Percentiles rank a stretch among this genome's conserved stretches.
phyloP scores from a whole-genome alignment of 2,329 filamentous ascomycete genomes.

The Colletotrichum cuscutae region DNA sequence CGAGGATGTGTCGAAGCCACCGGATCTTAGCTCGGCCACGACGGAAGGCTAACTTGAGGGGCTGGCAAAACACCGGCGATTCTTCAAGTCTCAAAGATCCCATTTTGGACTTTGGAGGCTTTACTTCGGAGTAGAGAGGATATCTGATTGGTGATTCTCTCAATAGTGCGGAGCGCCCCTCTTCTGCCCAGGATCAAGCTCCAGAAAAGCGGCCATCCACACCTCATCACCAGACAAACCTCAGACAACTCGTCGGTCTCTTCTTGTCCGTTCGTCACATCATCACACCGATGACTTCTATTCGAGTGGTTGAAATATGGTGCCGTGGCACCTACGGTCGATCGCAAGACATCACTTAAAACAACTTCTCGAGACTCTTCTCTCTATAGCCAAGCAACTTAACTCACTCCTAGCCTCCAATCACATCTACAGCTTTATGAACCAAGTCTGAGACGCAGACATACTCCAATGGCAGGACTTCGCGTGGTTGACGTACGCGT shows the following conservation, averaged over 20 bases:
- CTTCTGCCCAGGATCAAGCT: background rate
- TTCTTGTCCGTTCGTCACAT: background rate
- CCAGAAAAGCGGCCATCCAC: background rate
- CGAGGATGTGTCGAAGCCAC: background rate
- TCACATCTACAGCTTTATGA: too few relatives aligned
- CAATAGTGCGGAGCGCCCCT: background rate
- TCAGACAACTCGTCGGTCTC: background rate
- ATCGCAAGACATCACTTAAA: background rate
- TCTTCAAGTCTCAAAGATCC: background rate
- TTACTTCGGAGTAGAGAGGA: background rate
- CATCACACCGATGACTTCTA: background rate
- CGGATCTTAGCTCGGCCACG: background rate
- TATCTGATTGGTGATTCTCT: background rate
- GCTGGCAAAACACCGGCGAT: background rate
- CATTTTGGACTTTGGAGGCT: background rate
- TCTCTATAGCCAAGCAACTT: too few relatives aligned
- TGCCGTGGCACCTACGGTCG: background rate
- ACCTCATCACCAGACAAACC: background rate
- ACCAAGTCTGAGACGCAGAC: background rate
- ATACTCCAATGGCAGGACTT: background rate
- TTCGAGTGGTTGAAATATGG: background rate
- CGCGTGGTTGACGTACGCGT: background rate
- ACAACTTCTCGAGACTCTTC: background rate
- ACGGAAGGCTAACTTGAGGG: background rate
- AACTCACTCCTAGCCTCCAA: too few relatives aligned